Base-by-base conservation (phyloP, 2,329 filamentous ascomycete genomes). In the Cladophialophora bantiana region DNA sequence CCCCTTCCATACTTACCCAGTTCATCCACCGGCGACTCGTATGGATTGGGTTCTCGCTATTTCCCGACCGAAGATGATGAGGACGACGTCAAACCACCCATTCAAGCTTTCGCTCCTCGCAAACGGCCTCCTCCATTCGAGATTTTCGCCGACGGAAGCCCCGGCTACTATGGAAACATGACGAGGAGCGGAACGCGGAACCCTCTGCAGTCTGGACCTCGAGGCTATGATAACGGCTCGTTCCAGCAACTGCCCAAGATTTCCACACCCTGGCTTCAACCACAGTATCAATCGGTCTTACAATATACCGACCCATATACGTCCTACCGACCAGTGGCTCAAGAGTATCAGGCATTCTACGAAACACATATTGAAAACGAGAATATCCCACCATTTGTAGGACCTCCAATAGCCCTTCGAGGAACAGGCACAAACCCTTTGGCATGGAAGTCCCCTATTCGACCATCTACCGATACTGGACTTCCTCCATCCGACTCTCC, bases 71-170 rank as follows among this genome's bases (percentile, higher is more conserved):
- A 58, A 50, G 73, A 73, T 18, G 74, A 74, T 4, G 75, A 77
- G 50, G 74, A 74, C 6, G 78, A 81, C 20, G 73, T 79, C 66
- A 75, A 73, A 7, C 54, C 80, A 26, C 72, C 77, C 6, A 64
- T 77, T 48, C 72, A 67, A 12, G 72, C 69, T n/a, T 72, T 76
- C 61, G 52, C 56, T 42, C 72, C 73, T 35, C 73, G 74, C 52
- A 77, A 73, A 61, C 67, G 74, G 40, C 60, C 42, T 71, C 73
- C 26, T 68, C 71, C 56, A 4, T 75, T 82, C 63, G 63, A 73
- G 7, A 72, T 83, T 42, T 82, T 79, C 66, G 74, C 75, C 31
- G 81, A 82, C 62, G 70, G 67, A 71, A 68, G 66, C 36, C 70
- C 68, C 13, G 62, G 57, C 31, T 66, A 67, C 26, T 55, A 62